Evolutionary conservation across 176 grass and related monocot species (phyloP), one percentile per base, ranked within the genome.

Genomic region (Elaeis guineensis): DNA sequence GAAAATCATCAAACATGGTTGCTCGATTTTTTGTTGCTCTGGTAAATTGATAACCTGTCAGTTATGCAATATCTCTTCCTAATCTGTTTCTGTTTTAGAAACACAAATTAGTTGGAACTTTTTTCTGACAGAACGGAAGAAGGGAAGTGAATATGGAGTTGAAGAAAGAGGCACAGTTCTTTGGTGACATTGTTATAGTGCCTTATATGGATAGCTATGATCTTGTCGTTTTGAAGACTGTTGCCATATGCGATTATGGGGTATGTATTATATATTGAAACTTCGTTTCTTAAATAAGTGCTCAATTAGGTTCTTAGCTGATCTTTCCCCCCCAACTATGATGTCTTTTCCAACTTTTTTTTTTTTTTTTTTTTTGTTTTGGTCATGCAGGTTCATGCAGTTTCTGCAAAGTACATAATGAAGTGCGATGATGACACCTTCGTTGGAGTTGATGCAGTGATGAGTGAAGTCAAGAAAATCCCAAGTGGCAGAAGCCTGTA

Each of bases 371-470:
- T 22, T 22, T 22, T 22, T 23, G 1, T 23, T 23, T 23, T 23
- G 23, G 2, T 75, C 83, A 64, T 50, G 59, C 67, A 95, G 82
- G 76, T 89, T 70, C 55, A 55, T 59, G 82, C 75, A 58, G 76
- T 86, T 49, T 81, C 82, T 53, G 74, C 86, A 12, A 86, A 79
- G 57, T 78, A 84, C 73, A 26, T 95, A 17, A 95, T 86, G 86
- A 95, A 86, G 59, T 95, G 82, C 2, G 86, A 95, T 44, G 90
- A 89, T 71, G 90, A 95, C 67, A 95, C 77, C 55, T 89, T 89
- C 51, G 74, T 86, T 23, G 86, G 82, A 78, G 44, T 95, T 49
- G 73, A 89, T 62, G 78, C 79, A 49, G 71, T 89, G 55, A 25
- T 86, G 65, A 59, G 58, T 59, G 82, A 83, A 78, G 69, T 89